Evolutionary conservation across 129 eudicot genomes (phyloP), one percentile per base, ranked within the genome.

Genomic region (Ambrosia trifida): DNA sequence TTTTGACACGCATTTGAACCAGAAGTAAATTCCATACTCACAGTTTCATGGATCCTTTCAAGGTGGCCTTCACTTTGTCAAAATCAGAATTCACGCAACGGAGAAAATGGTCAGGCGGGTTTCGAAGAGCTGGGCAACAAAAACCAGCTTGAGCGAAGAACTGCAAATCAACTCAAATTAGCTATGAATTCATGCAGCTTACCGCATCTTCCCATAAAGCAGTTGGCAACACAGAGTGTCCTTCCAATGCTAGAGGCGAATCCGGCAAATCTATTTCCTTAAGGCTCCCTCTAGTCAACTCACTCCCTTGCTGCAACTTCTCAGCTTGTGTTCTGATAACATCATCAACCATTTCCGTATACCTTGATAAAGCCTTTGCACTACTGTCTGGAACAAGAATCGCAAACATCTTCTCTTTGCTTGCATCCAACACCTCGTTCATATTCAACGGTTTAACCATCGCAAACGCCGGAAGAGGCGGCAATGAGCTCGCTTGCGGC

Each of bases 241-340:
- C 99, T 87, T 90, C 97, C 78, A 94, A 74, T 41, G 99, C 88
- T 66, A 90, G 91, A 68, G 90, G 76, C 2, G 97, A 84, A 78
- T 94, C 99, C 58, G 99, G 99, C 72, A 94, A 85, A 46, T 94
- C 88, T 97, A 94, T 94, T 84, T 94, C 99, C 80, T 83, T 90
- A 38, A 94, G 87, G 71, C 91, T 94, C 76, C 90, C 97, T 62
- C 99, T 84, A 33, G 99, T 95, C 12, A 94, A 89, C 78, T 94
- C 99, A 75, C 99, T 94, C 47, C 95, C 99, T 78, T 94, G 99
- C 67, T 90, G 99, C 73, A 94, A 72, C 66, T 82, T 90, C 83
- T 94, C 99, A 72, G 97, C 99, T 75, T 94, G 99, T 20, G 99
- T 90, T 82, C 99, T 80, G 57, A 85, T 90, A 75, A 94, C 62